Evolutionary conservation across 768 basidiomycete genomes (phyloP).

Genomic region (Serendipita sp.): DNA sequence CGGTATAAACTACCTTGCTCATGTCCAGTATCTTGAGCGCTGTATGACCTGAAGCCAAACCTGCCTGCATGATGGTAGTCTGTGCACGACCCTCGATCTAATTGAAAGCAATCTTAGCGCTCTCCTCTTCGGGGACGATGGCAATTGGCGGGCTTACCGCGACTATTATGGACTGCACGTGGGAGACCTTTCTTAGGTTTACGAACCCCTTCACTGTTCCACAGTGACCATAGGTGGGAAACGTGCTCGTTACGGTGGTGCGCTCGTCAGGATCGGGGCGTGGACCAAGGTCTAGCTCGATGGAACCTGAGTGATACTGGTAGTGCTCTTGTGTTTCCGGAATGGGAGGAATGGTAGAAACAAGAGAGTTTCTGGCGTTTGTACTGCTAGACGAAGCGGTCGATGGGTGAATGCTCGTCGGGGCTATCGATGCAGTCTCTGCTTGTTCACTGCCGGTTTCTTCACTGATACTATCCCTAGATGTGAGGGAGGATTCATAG

Average conservation of each 20-base stretch:
- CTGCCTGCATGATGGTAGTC: neutral
- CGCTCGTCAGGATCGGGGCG: neutral
- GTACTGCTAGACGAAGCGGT: neutral
- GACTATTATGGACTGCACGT: neutral
- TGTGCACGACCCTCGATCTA: constrained; percentile 1
- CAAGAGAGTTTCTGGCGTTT: neutral
- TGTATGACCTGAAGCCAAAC: neutral
- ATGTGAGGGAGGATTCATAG: neutral
- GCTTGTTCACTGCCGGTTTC: neutral
- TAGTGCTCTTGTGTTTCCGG: too few species aligned
- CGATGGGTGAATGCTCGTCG: neutral
- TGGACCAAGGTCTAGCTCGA: neutral
- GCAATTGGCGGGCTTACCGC: neutral
- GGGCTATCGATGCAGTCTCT: neutral
- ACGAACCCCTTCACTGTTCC: neutral
- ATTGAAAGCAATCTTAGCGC: neutral
- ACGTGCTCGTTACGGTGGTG: neutral
- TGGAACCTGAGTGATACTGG: neutral
- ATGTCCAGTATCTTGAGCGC: neutral
- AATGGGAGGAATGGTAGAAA: neutral
- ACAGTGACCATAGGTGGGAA: neutral
- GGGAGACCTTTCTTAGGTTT: neutral
- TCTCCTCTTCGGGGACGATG: neutral
- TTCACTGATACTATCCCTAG: neutral
- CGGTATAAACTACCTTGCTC: neutral